Evolutionary conservation across 345 rosid species (phyloP).

Genomic region (Populus simonii): DNA sequence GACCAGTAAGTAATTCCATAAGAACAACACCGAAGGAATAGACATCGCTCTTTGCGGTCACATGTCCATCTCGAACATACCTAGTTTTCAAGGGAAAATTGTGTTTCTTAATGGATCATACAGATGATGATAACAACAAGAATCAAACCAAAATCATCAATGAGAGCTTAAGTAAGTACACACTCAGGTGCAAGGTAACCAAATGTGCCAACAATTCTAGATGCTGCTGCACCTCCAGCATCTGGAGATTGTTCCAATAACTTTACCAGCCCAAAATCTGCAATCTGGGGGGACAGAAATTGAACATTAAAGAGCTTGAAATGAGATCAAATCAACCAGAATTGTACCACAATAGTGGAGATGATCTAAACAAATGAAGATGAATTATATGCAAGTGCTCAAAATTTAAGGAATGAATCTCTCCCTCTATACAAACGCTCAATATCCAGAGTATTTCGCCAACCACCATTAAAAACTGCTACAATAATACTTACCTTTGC

Average conservation of each 20-base stretch:
- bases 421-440: too few relatives aligned
- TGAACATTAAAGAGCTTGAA: neutral
- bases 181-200: conserved; percentile 47
- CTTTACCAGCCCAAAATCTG: conserved; percentile 38
- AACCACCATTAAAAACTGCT: neutral
- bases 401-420: too few relatives aligned
- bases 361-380: neutral
- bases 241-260: conserved; percentile 33
- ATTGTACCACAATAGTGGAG: neutral
- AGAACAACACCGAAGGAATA: conserved; percentile 36
- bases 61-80: conserved; percentile 30
- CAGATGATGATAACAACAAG: neutral
- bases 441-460: too few relatives aligned
- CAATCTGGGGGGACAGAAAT: conserved; percentile 28
- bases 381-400: too few relatives aligned
- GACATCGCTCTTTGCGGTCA: conserved; percentile 30
- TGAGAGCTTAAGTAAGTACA: conserved; percentile 3
- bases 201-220: conserved; percentile 40
- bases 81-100: conserved; percentile 3
- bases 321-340: neutral
- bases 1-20: conserved; percentile 36
- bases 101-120: neutral
- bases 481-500: conserved; percentile 26
- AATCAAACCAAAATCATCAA: neutral
- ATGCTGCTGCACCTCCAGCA: conserved; percentile 24